Evolutionary conservation across 2,329 filamentous ascomycete species (phyloP), one percentile per base, ranked within the genome.

Genomic region (Helminthosporium solani): DNA sequence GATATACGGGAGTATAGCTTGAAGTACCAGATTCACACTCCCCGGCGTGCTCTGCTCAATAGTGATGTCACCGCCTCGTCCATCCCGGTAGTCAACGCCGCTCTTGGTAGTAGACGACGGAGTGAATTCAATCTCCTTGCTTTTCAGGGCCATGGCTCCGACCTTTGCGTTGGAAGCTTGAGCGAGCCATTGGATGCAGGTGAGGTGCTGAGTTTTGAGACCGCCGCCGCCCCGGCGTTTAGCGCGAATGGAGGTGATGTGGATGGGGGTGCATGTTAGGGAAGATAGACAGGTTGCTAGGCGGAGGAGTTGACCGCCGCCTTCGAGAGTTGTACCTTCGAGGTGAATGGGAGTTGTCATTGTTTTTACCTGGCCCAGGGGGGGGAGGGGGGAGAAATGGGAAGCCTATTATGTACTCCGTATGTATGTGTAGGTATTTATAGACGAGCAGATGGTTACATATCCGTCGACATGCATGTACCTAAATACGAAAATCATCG

Each of bases 241-340:
- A 23, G 75, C 81, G 7, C 82, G 77, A 44, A 84, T 80, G 47
- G 77, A 63, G 33, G 68, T 70, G 51, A 84, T 77, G 19, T 67
- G 68, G 40, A 84, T 65, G 1, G 80, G 73, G 1, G 64, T 73
- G 18, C 63, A 61, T 5, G 76, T 80, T 14, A 84, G 69, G 4
- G 78, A 75, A 1, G 81, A 78, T 2, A 84, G 66, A 12, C 76
- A 75, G 7, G 83, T 55, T 2, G 80, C 78, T 41, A 80, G 75
- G 18, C 82, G 79, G 34, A 84, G 70, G 2, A 85, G 71, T 61
- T 85, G 82, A 12, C 82, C 82, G 20, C 82, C 82, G 31, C 81
- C 82, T 73, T 85, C 81, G 16, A 84, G 75, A 2, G 75, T 81
- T 15, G 74, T 75, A 38, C 82, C 81, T 58, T 81, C 75, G 9